Evolutionary conservation across 495 filamentous ascomycete genomes (phyloP), one percentile per base, ranked within the genome.

Genomic region (Tuber brumale): DNA sequence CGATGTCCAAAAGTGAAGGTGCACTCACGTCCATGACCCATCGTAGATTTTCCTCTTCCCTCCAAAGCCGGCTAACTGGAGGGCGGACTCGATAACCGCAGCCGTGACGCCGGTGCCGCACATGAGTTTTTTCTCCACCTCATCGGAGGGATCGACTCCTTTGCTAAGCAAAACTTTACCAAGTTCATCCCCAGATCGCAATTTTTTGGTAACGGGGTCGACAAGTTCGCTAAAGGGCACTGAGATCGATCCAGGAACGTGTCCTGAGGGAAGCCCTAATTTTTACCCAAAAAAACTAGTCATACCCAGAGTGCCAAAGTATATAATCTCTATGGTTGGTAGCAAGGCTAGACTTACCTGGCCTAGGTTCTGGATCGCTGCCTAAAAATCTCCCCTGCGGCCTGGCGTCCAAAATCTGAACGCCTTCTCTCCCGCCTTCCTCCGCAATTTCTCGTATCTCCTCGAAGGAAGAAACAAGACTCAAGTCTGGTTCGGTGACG

Each of bases 91-190:
- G 75, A 99, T 89, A 27, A 97, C 88, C 19, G 91, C 91, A n/a
- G 96, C 96, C 3, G 94, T 98, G 51, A 99, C 95, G 41, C 95
- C 95, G 19, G 94, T 97, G 43, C 95, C 95, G 79, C 95, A 99
- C 84, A 99, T 93, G 76, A 98, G 93, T 14, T 93, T 91, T 82
- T 90, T 94, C n/a, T 87, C 86, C 5, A 81, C 79, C 23, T 76
- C 61, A 8, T 39, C 35, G 8, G 70, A 72, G 7, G 91, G 90
- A 82, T 97, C 92, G 1, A 98, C 83, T 16, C 94, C 91, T 76
- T 90, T 92, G 19, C 85, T 85, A 81, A 92, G 85, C 80, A 99
- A 94, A n/a, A 97, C 80, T 80, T 90, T 87, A 78, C 87, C 87
- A 71, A 99, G 84, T 83, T 95, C 87, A 19, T 91, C 87, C 5